Evolutionary conservation across 73 alveolate species (phyloP), one percentile per base, ranked within the genome.

Genomic region (Breviolum minutum): DNA sequence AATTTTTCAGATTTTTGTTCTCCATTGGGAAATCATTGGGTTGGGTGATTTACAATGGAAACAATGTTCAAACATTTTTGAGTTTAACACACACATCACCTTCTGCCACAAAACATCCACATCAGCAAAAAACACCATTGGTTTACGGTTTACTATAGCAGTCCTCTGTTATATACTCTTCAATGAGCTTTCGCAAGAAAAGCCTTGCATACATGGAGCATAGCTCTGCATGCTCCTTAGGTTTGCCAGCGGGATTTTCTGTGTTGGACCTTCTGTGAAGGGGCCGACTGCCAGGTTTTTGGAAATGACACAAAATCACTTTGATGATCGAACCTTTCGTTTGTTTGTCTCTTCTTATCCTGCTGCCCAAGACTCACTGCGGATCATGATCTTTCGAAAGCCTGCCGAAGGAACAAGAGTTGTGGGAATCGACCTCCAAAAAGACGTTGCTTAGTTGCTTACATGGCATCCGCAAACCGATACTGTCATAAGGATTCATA

Each of bases 201-300:
- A 83, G 92, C 26, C 92, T 71, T 0, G 92, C 92, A 26, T 83
- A 83, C 92, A 83, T 83, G 20, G 92, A 12, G 73, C 92, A 83
- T 5, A 83, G 74, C 92, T 83, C 92, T 5, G 73, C 71, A 2
- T 60, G 92, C 6, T 80, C 89, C 89, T 80, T 80, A 68, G 29
- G 11, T 17, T 14, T 68, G 77, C 54, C 54, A 40, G n/a, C n/a
- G n/a, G 3, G 54, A 3, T 40, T 40, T 40, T 40, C 54, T 40
- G 54, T 40, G 54, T 40, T 40, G 54, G 54, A 40, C 54, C 54
- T 40, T 40, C 54, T 40, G 54, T 40, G 54, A n/a, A n/a, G n/a
- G n/a, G n/a, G n/a, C n/a, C n/a, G n/a, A n/a, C 54, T 40, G 54
- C 54, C 54, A 3, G 54, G 54, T 40, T 40, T 40, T 40, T 40